Percentiles rank a stretch among this genome's conserved stretches.
These are phyloP conservation scores for Plantago elongata DNA, from an alignment of 257 asterid genomes.

Conservation along the genomic window DNA sequence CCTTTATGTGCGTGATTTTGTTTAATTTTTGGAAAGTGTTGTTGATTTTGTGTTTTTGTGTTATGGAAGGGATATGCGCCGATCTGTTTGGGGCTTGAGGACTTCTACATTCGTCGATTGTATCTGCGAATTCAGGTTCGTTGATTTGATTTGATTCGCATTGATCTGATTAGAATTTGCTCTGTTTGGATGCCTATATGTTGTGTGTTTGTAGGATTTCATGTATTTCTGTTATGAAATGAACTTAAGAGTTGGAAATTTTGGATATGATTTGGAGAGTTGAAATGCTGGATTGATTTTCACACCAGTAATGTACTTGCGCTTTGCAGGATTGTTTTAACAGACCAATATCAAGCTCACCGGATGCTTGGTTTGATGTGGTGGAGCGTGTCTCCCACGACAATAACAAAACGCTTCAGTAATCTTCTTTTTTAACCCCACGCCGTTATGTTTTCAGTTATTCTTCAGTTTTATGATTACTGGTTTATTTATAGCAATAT, in stretches of 20 bases:
- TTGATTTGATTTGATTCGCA: background rate
- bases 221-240: too few relatives aligned
- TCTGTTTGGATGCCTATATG: too few relatives aligned
- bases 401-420: slow-evolving; percentile 87
- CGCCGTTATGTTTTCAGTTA: background rate
- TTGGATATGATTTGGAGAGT: too few relatives aligned
- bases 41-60: slow-evolving; percentile 15
- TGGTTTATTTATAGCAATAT: background rate
- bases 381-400: slow-evolving; percentile 94
- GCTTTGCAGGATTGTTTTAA: slow-evolving; percentile 83
- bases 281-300: too few relatives aligned
- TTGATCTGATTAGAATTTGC: background rate
- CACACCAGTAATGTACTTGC: too few relatives aligned
- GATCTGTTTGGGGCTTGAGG: slow-evolving; percentile 98
- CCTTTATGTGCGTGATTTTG: background rate
- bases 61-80: slow-evolving; percentile 88
- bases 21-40: slow-evolving; percentile 9
- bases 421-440: slow-evolving; percentile 24
- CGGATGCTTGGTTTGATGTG: slow-evolving; percentile 99
- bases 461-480: background rate
- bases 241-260: too few relatives aligned
- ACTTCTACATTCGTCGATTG: slow-evolving; percentile 85
- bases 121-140: slow-evolving; percentile 86
- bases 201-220: too few relatives aligned
- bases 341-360: slow-evolving; percentile 94